Conservation (phyloP, 164 flowering plant species). For the Vitis rotundifolia region DNA sequence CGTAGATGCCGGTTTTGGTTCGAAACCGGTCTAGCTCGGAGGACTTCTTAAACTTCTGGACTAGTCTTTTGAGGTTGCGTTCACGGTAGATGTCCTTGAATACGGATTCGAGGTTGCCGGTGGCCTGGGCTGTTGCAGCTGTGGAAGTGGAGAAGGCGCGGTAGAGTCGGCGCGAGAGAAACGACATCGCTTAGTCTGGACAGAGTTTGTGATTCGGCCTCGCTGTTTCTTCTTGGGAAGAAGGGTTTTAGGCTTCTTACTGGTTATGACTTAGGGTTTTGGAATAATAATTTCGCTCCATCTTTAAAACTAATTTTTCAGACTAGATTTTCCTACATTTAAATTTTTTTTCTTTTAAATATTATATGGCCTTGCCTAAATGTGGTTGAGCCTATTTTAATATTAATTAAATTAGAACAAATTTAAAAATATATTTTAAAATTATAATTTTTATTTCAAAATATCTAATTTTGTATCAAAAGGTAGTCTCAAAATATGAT, state of each 20-base stretch:
- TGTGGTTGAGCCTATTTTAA: no score
- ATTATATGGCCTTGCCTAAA: no score
- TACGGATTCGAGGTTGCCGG: conserved; percentile 7
- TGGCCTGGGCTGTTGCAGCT: not conserved
- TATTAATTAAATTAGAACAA: no score
- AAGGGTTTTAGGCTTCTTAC: not conserved
- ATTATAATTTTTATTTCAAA: no score
- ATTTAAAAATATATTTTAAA: no score
- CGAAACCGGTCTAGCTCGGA: conserved; percentile 42
- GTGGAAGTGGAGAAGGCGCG: conserved; percentile 20
- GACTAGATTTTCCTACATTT: no score
- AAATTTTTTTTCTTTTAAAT: no score
- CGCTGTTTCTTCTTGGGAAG: no score
- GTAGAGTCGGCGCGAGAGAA: conserved; percentile 14
- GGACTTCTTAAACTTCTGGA: conserved; percentile 42
- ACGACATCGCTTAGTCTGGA: conserved; percentile 10
- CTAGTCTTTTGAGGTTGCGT: conserved; percentile 31
- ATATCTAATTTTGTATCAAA: no score
- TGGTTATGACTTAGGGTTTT: not conserved
- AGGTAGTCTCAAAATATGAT: no score
- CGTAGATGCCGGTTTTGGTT: conserved; percentile 19
- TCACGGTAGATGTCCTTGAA: conserved; percentile 25
- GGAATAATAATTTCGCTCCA: no score
- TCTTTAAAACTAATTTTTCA: no score
- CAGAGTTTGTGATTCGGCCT: not conserved